Evolutionary conservation across 2,329 filamentous ascomycete genomes (phyloP).

Genomic region (Leptographium flavum): DNA sequence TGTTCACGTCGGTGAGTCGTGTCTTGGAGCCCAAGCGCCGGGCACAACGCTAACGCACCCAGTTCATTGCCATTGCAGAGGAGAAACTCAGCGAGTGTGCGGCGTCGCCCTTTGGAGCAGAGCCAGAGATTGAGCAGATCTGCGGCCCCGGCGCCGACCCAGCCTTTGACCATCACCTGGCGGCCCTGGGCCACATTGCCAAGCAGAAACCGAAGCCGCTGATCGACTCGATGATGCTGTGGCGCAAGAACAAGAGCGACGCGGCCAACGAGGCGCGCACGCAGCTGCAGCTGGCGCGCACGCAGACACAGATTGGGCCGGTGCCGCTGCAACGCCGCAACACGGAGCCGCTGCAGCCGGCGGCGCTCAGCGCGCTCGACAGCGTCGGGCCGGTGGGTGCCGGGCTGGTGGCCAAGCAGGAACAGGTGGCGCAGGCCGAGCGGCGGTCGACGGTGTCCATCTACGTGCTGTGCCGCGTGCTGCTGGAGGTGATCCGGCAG

Average conservation of each 20-base stretch:
- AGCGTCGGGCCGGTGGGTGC: constrained; percentile 19
- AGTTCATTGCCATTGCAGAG: constrained; percentile 91
- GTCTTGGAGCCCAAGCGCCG: not conserved
- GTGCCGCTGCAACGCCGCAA: too few species aligned
- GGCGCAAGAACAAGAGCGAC: constrained; percentile 93
- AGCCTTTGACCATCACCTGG: constrained; percentile 86
- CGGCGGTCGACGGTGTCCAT: constrained; percentile 88
- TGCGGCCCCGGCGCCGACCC: constrained; percentile 83
- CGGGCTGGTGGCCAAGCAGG: constrained; percentile 41
- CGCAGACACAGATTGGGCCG: too few species aligned
- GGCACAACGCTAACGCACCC: not conserved
- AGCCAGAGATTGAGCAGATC: constrained; percentile 74
- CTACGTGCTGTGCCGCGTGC: constrained; percentile 83
- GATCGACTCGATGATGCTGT: constrained; percentile 96
- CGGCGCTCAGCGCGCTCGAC: constrained; percentile 17
- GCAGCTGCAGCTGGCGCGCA: constrained; percentile 39
- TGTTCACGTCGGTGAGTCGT: constrained; percentile 70
- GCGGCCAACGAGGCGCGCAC: constrained; percentile 56
- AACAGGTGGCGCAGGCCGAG: constrained; percentile 67
- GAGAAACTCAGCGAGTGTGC: constrained; percentile 88
- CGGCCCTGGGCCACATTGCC: constrained; percentile 85
- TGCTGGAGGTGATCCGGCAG: constrained; percentile 88
- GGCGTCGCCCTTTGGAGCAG: constrained; percentile 61
- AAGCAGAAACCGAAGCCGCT: constrained; percentile 86
- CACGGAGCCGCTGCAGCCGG: constrained; percentile 49